Evolutionary conservation across 805 yeast species (phyloP), one percentile per base, ranked within the genome.

Genomic region (Saturnispora sekii): DNA sequence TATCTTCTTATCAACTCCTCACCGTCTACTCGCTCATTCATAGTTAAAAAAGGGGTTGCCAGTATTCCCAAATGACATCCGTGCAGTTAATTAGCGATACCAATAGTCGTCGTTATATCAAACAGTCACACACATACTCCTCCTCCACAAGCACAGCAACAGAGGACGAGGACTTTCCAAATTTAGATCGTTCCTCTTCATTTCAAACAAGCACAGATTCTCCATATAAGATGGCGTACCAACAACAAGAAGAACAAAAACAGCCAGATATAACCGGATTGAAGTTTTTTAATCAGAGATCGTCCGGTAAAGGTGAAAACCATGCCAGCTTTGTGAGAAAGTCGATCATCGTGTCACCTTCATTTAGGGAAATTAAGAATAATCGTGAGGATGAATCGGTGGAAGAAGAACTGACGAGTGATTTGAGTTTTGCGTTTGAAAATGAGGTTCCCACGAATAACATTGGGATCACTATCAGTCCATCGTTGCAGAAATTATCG

Each of bases 131-230:
- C 12, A 43, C 38, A 10, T 31, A 61, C 43, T 56, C 65, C 4
- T 48, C 50, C 16, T 61, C 67, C 14, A 53, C 59, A 55, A 59
- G 57, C 41, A 59, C 66, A 29, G 53, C 55, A 3, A 60, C 61
- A 14, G 66, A 63, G 48, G 68, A 64, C 32, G 61, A 55, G 17
- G 68, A 64, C 44, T 60, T 60, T 49, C 56, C 51, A 40, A 46
- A 51, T 35, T 41, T 57, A 10, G 65, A 62, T 39, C 53, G 62
- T 18, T 62, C 67, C 0, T 62, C 67, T 10, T 64, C 69, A 16
- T 60, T 64, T 39, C 67, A 64, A 49, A 65, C 68, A 3, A 62
- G 66, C 44, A 58, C 66, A 2, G 50, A 57, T 4, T 59, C 66
- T 1, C 58, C 65, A 7, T 40, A 53, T 5, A 45, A 37, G 37